Evolutionary conservation across 2,329 filamentous ascomycete genomes (phyloP).

Genomic region (Hawksworthiomyces lignivorus): DNA sequence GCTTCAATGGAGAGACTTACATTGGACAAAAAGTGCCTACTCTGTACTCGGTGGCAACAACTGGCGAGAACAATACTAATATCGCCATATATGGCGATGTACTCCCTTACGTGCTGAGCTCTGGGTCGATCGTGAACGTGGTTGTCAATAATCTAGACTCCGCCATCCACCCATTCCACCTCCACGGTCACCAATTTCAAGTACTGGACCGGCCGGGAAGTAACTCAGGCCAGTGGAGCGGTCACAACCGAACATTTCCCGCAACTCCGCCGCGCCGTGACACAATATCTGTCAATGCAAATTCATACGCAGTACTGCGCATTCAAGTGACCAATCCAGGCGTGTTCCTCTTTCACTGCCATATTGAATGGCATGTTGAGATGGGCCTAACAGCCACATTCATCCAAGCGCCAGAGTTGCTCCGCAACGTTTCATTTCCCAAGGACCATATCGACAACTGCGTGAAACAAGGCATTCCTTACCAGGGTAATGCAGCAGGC

Average conservation of each 20-base stretch:
- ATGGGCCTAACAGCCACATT: slow-evolving; percentile 50
- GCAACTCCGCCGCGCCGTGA: slow-evolving; percentile 27
- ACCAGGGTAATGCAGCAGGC: slow-evolving; percentile 59
- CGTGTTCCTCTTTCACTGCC: slow-evolving; percentile 50
- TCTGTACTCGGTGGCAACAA: slow-evolving; percentile 61
- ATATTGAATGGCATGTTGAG: slow-evolving; percentile 55
- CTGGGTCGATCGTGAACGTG: slow-evolving; percentile 36
- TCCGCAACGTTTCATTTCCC: slow-evolving; percentile 48
- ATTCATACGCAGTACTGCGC: slow-evolving; percentile 42
- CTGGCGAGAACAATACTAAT: slow-evolving; percentile 37
- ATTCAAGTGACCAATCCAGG: slow-evolving; percentile 46
- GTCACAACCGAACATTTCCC: slow-evolving; percentile 21
- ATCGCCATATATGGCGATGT: slow-evolving; percentile 35
- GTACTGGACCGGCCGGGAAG: slow-evolving; percentile 35
- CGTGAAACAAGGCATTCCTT: slow-evolving; percentile 37
- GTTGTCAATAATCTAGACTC: slow-evolving; percentile 42
- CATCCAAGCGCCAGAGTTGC: slow-evolving; percentile 50
- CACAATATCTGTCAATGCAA: slow-evolving; percentile 29
- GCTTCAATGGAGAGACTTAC: slow-evolving; percentile 60
- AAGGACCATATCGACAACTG: slow-evolving; percentile 46
- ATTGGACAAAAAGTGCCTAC: slow-evolving; percentile 61
- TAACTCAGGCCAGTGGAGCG: slow-evolving; percentile 29
- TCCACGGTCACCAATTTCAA: slow-evolving; percentile 50
- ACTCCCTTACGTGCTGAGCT: slow-evolving; percentile 31
- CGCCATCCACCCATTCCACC: slow-evolving; percentile 43